phyloP scores from a whole-genome alignment of 2,329 filamentous ascomycete species.

The Trichoderma atrobrunneum region DNA sequence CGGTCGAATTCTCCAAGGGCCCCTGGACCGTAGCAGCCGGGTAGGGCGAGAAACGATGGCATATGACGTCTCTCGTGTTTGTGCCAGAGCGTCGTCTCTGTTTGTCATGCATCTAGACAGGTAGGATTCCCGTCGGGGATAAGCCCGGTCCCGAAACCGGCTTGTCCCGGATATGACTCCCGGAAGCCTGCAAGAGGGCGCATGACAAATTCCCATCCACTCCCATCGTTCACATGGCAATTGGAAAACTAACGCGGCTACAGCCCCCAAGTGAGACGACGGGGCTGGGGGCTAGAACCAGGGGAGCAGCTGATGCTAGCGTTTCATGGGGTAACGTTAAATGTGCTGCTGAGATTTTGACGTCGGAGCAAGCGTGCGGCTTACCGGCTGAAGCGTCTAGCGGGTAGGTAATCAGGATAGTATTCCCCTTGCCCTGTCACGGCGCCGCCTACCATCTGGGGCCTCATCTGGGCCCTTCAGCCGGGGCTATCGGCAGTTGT shows the following conservation, averaged over 20 bases:
- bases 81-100: neutral
- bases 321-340: neutral
- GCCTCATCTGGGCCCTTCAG: neutral
- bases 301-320: neutral
- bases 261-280: neutral
- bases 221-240: neutral
- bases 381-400: neutral
- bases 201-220: neutral
- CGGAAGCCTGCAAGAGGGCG: neutral
- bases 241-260: neutral
- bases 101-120: neutral
- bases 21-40: neutral
- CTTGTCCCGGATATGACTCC: neutral
- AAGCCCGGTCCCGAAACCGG: neutral
- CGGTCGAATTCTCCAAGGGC: neutral
- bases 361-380: neutral
- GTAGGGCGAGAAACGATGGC: neutral
- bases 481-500: constrained; percentile 2
- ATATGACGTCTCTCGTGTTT: neutral
- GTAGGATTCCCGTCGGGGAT: neutral
- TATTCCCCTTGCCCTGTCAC: neutral
- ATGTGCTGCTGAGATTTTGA: neutral
- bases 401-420: neutral
- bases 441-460: neutral
- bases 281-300: constrained; percentile 3